Base-by-base conservation (phyloP, 2,329 filamentous ascomycete species). In the Aspergillus floridensis region DNA sequence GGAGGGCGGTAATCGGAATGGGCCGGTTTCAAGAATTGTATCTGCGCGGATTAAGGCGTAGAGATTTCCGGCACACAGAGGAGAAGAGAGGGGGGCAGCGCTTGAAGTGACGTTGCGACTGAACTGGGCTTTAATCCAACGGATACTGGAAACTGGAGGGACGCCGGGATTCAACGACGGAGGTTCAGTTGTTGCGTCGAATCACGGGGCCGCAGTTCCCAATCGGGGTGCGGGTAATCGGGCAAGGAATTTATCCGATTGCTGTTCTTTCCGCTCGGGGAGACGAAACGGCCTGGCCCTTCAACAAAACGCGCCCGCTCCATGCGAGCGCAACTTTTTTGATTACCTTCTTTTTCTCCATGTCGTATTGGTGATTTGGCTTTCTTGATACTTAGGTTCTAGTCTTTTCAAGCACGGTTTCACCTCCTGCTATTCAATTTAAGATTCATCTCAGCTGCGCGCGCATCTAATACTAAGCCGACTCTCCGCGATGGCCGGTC, bases 151-250 rank as follows among this genome's bases (percentile, higher is more conserved):
- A 63, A 65, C 4, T 22, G 67, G 59, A 29, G 26, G 26, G 65
- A 66, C 66, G 61, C 32, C 32, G 32, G 32, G 32, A 35, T 35
- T 35, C 32, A 12, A 8, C 32, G 55, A 49, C 47, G 44, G 35
- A 19, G 35, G 49, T 29, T 29, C 26, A 29, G 26, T 41, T 46
- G n/a, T 21, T 52, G 56, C 62, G 62, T 63, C 72, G 72, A 75
- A 74, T 75, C 72, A 74, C 65, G 67, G 64, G 65, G 63, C 68
- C 59, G 72, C 66, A 68, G 70, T 74, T 72, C 67, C 63, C 68
- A 74, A 74, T 64, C 66, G 22, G 56, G 48, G 24, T 50, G n/a
- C 11, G 57, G 64, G 29, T 41, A 47, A n/a, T 14, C 59, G 64
- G 62, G 64, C 47, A 26, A 66, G 59, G 8, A 16, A 14, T 62